A percentile compares a stretch with the other conserved stretches of the same genome.
phyloP scores from a whole-genome alignment of 306 rosid genomes.

The Begonia fuchsioides region DNA sequence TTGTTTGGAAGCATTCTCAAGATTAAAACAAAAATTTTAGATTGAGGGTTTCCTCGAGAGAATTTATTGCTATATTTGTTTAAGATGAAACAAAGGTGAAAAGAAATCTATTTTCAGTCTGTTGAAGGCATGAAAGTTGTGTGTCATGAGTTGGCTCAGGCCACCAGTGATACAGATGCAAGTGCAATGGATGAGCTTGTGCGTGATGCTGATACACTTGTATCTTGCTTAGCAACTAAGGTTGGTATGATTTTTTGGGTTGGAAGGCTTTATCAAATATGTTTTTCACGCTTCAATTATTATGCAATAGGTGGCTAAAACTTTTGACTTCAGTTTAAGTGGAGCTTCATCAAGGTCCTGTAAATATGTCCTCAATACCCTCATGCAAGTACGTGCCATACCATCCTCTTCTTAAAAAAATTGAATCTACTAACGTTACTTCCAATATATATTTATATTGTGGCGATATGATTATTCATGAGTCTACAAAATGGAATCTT shows the following conservation, averaged over 20 bases:
- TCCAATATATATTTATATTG: too few relatives aligned
- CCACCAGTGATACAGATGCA: constrained; percentile 81
- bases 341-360: constrained; percentile 96
- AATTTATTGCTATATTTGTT: background rate
- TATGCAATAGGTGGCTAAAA: constrained; percentile 64
- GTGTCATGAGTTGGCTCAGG: constrained; percentile 94
- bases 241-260: constrained; percentile 15
- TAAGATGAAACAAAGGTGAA: background rate
- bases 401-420: background rate
- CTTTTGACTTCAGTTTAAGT: constrained; percentile 93
- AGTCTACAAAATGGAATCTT: too few relatives aligned
- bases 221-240: constrained; percentile 87
- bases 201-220: constrained; percentile 86
- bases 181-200: constrained; percentile 76
- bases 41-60: too few relatives aligned
- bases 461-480: too few relatives aligned
- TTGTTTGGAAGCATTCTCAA: too few relatives aligned
- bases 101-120: constrained; percentile 36
- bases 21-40: too few relatives aligned
- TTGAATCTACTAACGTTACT: too few relatives aligned
- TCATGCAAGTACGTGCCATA: constrained; percentile 68
- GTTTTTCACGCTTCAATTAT: background rate
- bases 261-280: background rate
- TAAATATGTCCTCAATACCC: constrained; percentile 96
- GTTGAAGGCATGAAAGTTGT: constrained; percentile 99